Conservation (phyloP, 2,329 filamentous ascomycete species). For the Colletotrichum theobromicola region DNA sequence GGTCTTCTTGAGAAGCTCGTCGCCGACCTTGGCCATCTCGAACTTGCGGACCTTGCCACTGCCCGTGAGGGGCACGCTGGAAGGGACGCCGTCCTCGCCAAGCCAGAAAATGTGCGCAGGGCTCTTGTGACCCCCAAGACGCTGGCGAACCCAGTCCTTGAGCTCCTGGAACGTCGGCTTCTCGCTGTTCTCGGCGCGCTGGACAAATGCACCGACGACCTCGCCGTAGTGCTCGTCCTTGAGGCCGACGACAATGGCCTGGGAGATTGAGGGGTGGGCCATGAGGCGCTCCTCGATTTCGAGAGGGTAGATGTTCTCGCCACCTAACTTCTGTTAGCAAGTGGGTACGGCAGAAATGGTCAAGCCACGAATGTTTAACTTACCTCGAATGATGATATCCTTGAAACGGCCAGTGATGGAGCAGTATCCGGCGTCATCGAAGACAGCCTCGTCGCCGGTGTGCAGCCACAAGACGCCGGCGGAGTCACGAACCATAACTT, state of each 20-base stretch:
- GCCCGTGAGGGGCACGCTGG: constrained; percentile 67
- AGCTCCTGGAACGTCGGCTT: constrained; percentile 59
- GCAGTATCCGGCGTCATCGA: constrained; percentile 73
- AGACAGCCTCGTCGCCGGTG: constrained; percentile 73
- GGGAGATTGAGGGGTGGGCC: constrained; percentile 63
- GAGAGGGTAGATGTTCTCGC: constrained; percentile 76
- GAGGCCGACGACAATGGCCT: constrained; percentile 74
- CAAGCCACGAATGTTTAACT: constrained; percentile 14
- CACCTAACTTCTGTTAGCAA: constrained; percentile 49
- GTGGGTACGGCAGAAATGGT: background rate
- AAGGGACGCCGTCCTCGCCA: constrained; percentile 63
- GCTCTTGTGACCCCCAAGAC: constrained; percentile 70
- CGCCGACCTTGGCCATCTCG: constrained; percentile 62
- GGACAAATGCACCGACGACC: constrained; percentile 71
- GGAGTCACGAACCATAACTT: constrained; percentile 59
- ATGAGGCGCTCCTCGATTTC: constrained; percentile 78
- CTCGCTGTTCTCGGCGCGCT: constrained; percentile 36
- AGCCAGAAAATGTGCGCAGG: constrained; percentile 80
- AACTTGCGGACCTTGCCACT: constrained; percentile 76
- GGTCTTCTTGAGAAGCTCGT: constrained; percentile 57
- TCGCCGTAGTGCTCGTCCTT: constrained; percentile 76
- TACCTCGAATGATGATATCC: constrained; percentile 78
- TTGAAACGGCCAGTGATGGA: constrained; percentile 78
- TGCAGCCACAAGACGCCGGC: constrained; percentile 65
- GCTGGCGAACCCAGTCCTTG: constrained; percentile 66